phyloP scores from a whole-genome alignment of 1,139 yeast species.

The Blastobotrys apis region DNA sequence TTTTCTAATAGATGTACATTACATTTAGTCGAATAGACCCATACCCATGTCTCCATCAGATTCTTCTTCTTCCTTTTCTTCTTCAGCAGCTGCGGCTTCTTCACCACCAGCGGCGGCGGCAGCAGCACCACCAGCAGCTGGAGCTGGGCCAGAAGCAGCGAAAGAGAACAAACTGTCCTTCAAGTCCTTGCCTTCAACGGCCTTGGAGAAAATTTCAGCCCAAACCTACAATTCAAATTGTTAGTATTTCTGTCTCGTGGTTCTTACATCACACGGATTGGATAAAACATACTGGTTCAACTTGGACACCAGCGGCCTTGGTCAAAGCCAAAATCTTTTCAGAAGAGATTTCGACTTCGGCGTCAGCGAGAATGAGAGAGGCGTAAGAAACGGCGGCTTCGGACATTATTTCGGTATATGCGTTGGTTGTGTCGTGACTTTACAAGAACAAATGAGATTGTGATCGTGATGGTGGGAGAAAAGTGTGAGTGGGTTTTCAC shows the following conservation, averaged over 20 bases:
- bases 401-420: conserved; percentile 20
- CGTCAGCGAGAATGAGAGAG: conserved; percentile 96
- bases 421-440: no score
- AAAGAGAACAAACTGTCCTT: conserved; percentile 82
- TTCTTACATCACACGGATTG: background rate
- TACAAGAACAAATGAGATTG: background rate
- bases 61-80: conserved; percentile 31
- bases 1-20: conserved; percentile 6
- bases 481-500: background rate
- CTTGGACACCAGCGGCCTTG: conserved; percentile 85
- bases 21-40: conserved; percentile 39
- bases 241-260: conserved; percentile 1
- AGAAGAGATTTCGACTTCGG: conserved; percentile 90
- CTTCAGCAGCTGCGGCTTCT: conserved; percentile 54
- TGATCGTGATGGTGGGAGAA: conserved; percentile 1
- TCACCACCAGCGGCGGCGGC: conserved; percentile 60
- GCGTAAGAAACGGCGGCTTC: conserved; percentile 50
- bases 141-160: conserved; percentile 61
- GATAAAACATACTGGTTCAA: conserved; percentile 54
- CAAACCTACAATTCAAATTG: conserved; percentile 60
- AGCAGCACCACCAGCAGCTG: conserved; percentile 53
- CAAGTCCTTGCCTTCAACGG: conserved; percentile 94
- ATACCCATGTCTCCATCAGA: conserved; percentile 39
- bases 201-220: conserved; percentile 95
- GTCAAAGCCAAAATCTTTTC: conserved; percentile 84